Conservation (phyloP, 2,329 filamentous ascomycete species). For the Didymella pinodella region DNA sequence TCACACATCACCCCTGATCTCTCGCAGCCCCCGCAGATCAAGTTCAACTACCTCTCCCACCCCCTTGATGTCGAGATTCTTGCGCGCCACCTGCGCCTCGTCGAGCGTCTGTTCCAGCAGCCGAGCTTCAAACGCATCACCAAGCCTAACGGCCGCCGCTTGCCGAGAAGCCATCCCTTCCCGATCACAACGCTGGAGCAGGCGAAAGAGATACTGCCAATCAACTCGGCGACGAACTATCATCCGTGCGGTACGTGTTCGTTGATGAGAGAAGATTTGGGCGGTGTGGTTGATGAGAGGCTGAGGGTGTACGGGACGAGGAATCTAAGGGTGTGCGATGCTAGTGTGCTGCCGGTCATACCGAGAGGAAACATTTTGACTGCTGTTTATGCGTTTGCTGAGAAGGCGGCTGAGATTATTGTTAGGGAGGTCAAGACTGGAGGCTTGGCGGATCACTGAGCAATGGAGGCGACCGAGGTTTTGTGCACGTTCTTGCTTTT, state of each 20-base stretch:
- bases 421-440: slow-evolving; percentile 1
- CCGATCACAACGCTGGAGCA: slow-evolving; percentile 24
- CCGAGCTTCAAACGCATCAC: slow-evolving; percentile 18
- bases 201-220: slow-evolving; percentile 23
- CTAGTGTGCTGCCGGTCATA: slow-evolving; percentile 37
- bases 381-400: slow-evolving; percentile 39
- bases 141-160: slow-evolving; percentile 20
- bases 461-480: no score
- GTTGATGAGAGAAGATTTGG: slow-evolving; percentile 40
- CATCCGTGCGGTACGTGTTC: slow-evolving; percentile 48
- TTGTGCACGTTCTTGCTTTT: no score
- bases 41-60: slow-evolving; percentile 55
- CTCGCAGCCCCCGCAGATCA: slow-evolving; percentile 46
- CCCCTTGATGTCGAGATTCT: slow-evolving; percentile 55
- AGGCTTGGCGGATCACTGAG: no score
- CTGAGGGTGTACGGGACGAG: slow-evolving; percentile 41
- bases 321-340: slow-evolving; percentile 42
- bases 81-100: slow-evolving; percentile 47
- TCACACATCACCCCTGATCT: slow-evolving; percentile 51
- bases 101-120: slow-evolving; percentile 39
- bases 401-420: slow-evolving; percentile 38
- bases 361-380: slow-evolving; percentile 31
- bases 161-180: slow-evolving; percentile 28
- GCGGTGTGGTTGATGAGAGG: slow-evolving; percentile 42
- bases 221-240: slow-evolving; percentile 31